phyloP scores from a whole-genome alignment of 306 rosid species.

The Echinosophora koreensis region DNA sequence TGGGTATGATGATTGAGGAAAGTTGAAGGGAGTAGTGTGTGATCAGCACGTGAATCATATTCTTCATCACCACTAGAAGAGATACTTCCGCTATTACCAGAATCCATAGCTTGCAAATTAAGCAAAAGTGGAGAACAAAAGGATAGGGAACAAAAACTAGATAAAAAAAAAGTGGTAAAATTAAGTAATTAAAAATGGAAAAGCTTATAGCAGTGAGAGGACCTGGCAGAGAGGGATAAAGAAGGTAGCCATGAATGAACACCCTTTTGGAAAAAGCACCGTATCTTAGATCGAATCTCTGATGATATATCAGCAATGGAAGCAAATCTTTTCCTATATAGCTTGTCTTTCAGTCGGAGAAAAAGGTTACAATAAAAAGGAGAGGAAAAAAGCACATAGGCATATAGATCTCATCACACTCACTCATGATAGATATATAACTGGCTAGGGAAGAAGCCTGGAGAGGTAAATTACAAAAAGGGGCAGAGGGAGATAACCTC shows the following conservation, averaged over 20 bases:
- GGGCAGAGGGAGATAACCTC: conserved; percentile 26
- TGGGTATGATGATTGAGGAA: conserved; percentile 49
- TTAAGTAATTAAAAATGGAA: conserved; percentile 29
- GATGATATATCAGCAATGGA: conserved; percentile 66
- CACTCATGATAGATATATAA: conserved; percentile 28
- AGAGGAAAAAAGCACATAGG: conserved; percentile 50
- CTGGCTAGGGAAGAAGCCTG: conserved; percentile 42
- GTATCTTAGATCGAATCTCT: conserved; percentile 56
- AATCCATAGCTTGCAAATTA: conserved; percentile 74
- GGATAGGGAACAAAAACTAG: neutral
- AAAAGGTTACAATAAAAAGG: conserved; percentile 64
- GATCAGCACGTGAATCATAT: conserved; percentile 66
- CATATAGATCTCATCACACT: conserved; percentile 54
- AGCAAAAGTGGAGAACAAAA: conserved; percentile 39
- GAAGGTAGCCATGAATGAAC: conserved; percentile 37
- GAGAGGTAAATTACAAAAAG: conserved; percentile 48
- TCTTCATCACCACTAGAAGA: conserved; percentile 95
- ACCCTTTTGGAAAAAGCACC: conserved; percentile 31
- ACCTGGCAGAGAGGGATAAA: conserved; percentile 34
- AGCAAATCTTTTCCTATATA: conserved; percentile 64
- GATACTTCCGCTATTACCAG: conserved; percentile 84
- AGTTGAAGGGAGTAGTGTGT: conserved; percentile 44
- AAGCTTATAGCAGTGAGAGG: conserved; percentile 3
- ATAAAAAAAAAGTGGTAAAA: neutral
- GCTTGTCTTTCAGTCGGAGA: conserved; percentile 64